Conservation (phyloP, 2,329 filamentous ascomycete genomes). For the Proliferodiscus dingleyae region DNA sequence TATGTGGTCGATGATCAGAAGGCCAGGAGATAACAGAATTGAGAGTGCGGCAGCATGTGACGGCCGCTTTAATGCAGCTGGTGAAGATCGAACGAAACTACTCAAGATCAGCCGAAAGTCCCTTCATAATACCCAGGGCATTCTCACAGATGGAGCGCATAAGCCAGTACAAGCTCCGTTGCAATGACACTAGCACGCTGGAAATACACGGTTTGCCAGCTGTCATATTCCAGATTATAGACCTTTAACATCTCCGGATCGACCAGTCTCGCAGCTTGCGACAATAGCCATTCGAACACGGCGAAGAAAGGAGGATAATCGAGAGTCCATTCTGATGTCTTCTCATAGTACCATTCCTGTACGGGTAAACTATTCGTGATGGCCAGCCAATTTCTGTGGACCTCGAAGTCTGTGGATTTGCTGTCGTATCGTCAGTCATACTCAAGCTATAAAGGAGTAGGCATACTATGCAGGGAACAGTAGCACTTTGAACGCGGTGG, state of each 20-base stretch:
- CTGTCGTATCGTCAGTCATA: constrained; percentile 42
- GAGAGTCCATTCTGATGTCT: constrained; percentile 98
- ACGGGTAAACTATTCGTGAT: constrained; percentile 86
- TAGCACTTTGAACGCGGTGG: constrained; percentile 84
- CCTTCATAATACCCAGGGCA: background rate
- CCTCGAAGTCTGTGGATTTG: constrained; percentile 98
- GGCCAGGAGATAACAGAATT: constrained; percentile 82
- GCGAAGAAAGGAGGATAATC: constrained; percentile 99
- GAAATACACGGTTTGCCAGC: constrained; percentile 91
- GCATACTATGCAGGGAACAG: constrained; percentile 92
- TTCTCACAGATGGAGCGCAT: constrained; percentile 69
- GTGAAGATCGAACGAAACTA: constrained; percentile 72
- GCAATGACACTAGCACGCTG: constrained; percentile 83
- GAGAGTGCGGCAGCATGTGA: constrained; percentile 85
- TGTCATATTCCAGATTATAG: constrained; percentile 77
- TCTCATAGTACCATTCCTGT: constrained; percentile 92
- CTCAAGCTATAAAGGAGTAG: background rate
- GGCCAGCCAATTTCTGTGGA: constrained; percentile 97
- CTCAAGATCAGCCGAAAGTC: constrained; percentile 21
- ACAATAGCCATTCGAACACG: constrained; percentile 90
- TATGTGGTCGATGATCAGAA: constrained; percentile 96
- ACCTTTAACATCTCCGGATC: constrained; percentile 81
- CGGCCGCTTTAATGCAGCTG: constrained; percentile 60
- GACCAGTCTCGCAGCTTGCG: constrained; percentile 69
- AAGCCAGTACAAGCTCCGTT: constrained; percentile 79